Conservation (phyloP, 306 rosid species). For the Cucumis hystrix region DNA sequence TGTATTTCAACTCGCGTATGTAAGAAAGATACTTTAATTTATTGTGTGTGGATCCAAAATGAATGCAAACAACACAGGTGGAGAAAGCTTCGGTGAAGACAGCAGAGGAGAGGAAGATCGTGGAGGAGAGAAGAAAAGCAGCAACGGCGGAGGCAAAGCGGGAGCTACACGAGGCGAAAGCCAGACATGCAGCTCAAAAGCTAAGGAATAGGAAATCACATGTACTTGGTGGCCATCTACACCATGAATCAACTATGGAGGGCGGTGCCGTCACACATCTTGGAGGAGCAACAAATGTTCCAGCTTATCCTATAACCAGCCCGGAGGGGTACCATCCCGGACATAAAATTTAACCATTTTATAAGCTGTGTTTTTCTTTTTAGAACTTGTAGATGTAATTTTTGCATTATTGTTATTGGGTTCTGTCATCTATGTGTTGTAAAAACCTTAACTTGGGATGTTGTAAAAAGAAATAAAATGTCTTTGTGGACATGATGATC, state of each 20-base stretch:
- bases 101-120: conserved; percentile 34
- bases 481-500: too few relatives aligned
- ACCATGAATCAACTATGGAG: neutral
- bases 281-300: neutral
- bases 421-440: neutral
- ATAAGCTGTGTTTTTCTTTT: neutral
- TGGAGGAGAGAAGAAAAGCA: conserved; percentile 37
- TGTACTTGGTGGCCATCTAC: neutral
- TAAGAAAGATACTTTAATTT: too few relatives aligned
- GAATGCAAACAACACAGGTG: conserved; percentile 16
- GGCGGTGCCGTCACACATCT: neutral
- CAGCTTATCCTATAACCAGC: neutral
- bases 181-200: conserved; percentile 41
- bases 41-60: too few relatives aligned
- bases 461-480: too few relatives aligned
- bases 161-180: conserved; percentile 59
- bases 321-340: neutral
- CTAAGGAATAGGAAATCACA: conserved; percentile 10
- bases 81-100: conserved; percentile 45
- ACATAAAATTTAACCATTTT: neutral
- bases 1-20: too few relatives aligned
- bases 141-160: conserved; percentile 50
- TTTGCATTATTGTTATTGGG: neutral
- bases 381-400: neutral
- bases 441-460: too few relatives aligned